phyloP scores from a whole-genome alignment of 1,284 basidiomycete genomes.

The Meripilus lineatus region DNA sequence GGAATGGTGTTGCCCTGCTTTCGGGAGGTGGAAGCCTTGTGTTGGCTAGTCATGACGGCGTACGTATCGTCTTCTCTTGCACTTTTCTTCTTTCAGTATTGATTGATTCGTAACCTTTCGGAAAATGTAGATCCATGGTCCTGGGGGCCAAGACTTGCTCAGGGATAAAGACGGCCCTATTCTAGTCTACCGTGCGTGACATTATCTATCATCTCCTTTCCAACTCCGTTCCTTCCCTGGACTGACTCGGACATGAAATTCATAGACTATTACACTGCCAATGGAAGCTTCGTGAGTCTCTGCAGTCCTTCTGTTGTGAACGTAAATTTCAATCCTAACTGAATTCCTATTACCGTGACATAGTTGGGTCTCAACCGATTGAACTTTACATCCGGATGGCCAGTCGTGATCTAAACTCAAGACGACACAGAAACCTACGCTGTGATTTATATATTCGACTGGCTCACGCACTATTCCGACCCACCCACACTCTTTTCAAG shows the following conservation, averaged over 20 bases:
- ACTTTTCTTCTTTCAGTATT: neutral
- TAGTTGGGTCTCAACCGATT: no score
- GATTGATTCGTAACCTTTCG: no score
- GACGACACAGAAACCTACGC: no score
- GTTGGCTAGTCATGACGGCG: slow-evolving; percentile 40
- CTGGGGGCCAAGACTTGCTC: slow-evolving; percentile 40
- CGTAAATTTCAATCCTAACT: no score
- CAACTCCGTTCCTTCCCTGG: slow-evolving; percentile 13
- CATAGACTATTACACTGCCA: slow-evolving; percentile 45
- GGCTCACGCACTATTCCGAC: no score
- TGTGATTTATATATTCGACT: no score
- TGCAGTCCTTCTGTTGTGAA: no score
- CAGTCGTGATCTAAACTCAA: no score
- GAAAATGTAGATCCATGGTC: slow-evolving; percentile 28
- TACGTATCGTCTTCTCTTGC: slow-evolving; percentile 13
- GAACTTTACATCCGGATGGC: no score
- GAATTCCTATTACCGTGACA: no score
- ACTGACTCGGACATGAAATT: neutral
- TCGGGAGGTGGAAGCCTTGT: slow-evolving; percentile 51
- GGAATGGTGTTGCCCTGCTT: slow-evolving; percentile 39
- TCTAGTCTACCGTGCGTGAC: slow-evolving; percentile 37
- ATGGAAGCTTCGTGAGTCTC: slow-evolving; percentile 15
- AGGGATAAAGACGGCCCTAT: slow-evolving; percentile 33
- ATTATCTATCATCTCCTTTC: no score
- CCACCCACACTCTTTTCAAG: no score